Evolutionary conservation across 768 basidiomycete genomes (phyloP).

Genomic region (Dacryopinax spathularia): DNA sequence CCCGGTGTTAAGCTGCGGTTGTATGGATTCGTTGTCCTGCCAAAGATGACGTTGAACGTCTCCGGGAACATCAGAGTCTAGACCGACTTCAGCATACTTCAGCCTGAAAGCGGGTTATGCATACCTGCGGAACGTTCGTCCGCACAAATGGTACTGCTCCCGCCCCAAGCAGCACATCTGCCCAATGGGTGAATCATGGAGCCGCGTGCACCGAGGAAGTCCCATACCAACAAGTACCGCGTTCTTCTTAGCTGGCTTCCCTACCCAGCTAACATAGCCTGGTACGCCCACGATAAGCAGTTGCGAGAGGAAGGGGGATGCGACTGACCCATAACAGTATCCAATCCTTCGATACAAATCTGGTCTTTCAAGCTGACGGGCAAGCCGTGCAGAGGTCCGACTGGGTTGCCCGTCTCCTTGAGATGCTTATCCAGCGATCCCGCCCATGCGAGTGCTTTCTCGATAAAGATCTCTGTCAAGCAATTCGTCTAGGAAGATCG

Average conservation of each 20-base stretch:
- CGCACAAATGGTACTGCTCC: slow-evolving; percentile 61
- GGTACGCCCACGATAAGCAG: background rate
- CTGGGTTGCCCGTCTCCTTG: slow-evolving; percentile 42
- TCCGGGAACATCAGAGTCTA: slow-evolving; percentile 26
- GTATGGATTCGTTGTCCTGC: slow-evolving; percentile 59
- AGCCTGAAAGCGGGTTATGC: slow-evolving; percentile 13
- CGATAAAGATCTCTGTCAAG: slow-evolving; percentile 70
- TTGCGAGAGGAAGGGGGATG: background rate
- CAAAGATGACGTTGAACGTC: slow-evolving; percentile 54
- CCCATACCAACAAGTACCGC: slow-evolving; percentile 40
- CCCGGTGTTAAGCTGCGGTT: slow-evolving; percentile 61
- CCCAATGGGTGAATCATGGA: background rate
- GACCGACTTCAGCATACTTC: background rate
- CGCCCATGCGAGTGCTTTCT: slow-evolving; percentile 51
- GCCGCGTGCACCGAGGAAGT: background rate
- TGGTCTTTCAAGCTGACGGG: slow-evolving; percentile 68
- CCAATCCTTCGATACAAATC: slow-evolving; percentile 49
- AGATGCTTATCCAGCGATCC: slow-evolving; percentile 50
- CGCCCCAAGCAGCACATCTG: slow-evolving; percentile 37
- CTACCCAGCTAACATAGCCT: slow-evolving; percentile 67
- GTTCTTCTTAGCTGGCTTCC: slow-evolving; percentile 42
- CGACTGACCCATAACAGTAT: slow-evolving; percentile 47
- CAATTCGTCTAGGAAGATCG: slow-evolving; percentile 51
- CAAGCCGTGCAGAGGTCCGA: slow-evolving; percentile 63
- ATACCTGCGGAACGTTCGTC: slow-evolving; percentile 54